phyloP scores from a whole-genome alignment of 768 basidiomycete genomes.

The Kwoniella dendrophila region DNA sequence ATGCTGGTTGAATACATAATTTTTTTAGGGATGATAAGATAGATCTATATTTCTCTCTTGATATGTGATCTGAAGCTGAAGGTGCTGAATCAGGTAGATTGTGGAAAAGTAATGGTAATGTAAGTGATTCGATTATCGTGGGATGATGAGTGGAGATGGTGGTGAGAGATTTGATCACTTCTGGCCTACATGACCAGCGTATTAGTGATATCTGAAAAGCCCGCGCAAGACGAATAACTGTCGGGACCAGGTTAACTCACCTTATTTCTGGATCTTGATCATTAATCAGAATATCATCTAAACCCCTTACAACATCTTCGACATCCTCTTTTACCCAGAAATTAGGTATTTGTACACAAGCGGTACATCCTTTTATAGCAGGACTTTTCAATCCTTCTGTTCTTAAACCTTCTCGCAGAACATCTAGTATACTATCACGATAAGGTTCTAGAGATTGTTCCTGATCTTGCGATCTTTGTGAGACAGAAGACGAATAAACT shows the following conservation, averaged over 20 bases:
- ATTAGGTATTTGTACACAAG: slow-evolving; percentile 65
- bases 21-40: slow-evolving; percentile 69
- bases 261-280: slow-evolving; percentile 62
- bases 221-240: background rate
- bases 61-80: slow-evolving; percentile 60
- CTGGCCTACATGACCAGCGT: slow-evolving; percentile 30
- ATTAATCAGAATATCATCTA: slow-evolving; percentile 68
- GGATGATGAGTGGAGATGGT: slow-evolving; percentile 62
- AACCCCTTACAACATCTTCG: slow-evolving; percentile 73
- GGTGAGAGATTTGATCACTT: slow-evolving; percentile 50
- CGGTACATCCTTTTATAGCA: slow-evolving; percentile 39
- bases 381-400: slow-evolving; percentile 40
- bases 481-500: slow-evolving; percentile 36
- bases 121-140: slow-evolving; percentile 69
- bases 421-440: slow-evolving; percentile 68
- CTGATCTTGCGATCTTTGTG: slow-evolving; percentile 34
- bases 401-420: slow-evolving; percentile 42
- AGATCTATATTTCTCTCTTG: slow-evolving; percentile 69
- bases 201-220: background rate
- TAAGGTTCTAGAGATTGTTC: slow-evolving; percentile 62
- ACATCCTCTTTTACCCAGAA: slow-evolving; percentile 74
- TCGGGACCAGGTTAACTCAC: slow-evolving; percentile 22
- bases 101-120: slow-evolving; percentile 77
- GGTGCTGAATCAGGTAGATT: slow-evolving; percentile 73
- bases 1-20: slow-evolving; percentile 70